phyloP scores from a whole-genome alignment of 1,139 yeast genomes.

The Kurtzmaniella quercitrusa region DNA sequence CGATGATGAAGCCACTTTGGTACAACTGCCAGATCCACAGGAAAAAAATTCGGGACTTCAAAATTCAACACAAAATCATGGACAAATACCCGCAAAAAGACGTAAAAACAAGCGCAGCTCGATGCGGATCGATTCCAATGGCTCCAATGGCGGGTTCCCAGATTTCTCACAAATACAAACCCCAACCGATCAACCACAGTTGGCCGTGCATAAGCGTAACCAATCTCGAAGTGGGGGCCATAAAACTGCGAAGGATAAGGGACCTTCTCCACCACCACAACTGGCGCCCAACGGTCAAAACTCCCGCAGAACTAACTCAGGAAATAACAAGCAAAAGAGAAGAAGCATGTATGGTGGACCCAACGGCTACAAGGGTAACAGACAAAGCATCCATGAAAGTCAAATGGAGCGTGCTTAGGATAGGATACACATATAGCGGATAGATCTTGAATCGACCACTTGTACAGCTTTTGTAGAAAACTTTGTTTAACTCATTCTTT shows the following conservation, averaged over 20 bases:
- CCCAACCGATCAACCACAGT: slow-evolving; percentile 20
- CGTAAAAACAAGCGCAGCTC: slow-evolving; percentile 33
- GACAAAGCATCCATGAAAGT: slow-evolving; percentile 6
- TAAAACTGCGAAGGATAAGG: slow-evolving; percentile 4
- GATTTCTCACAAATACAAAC: slow-evolving; percentile 18
- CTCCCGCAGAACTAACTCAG: slow-evolving; percentile 7
- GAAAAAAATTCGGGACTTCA: slow-evolving; percentile 7
- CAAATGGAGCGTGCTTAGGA: slow-evolving; percentile 4
- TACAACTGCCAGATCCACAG: slow-evolving; percentile 23
- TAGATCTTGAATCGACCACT: not conserved
- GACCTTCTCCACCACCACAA: slow-evolving; percentile 28
- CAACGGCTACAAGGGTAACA: slow-evolving; percentile 7
- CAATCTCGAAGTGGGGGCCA: slow-evolving; percentile 3
- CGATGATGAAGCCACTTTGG: slow-evolving; percentile 36
- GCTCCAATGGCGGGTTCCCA: slow-evolving; percentile 16
- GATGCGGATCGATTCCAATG: slow-evolving; percentile 19
- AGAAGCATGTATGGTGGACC: slow-evolving; percentile 17
- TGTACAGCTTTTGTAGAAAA: not conserved
- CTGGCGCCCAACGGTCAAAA: slow-evolving; percentile 8
- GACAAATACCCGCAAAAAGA: slow-evolving; percentile 18
- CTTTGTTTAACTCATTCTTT: not conserved
- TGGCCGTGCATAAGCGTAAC: slow-evolving; percentile 19
- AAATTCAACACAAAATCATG: slow-evolving; percentile 21
- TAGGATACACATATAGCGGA: not conserved
- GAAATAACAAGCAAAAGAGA: slow-evolving; percentile 17